Percentiles rank a stretch among this genome's conserved stretches.
phyloP scores from a whole-genome alignment of 192 early-diverging fungal species.

The Pilaira anomala region DNA sequence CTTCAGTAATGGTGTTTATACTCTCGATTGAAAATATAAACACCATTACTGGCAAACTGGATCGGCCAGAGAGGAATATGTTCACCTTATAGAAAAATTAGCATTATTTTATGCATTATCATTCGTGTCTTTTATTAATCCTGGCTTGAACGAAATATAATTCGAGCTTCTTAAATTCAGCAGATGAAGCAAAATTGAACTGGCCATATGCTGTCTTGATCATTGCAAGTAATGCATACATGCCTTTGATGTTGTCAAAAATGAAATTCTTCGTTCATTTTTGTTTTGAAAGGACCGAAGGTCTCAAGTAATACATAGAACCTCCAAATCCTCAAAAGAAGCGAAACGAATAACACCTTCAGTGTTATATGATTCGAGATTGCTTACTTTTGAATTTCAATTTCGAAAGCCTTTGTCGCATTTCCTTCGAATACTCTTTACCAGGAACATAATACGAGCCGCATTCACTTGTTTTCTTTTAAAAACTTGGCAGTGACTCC shows the following conservation, averaged over 20 bases:
- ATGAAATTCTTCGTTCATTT: slow-evolving; percentile 1
- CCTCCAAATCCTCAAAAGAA: background rate
- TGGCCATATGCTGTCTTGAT: background rate
- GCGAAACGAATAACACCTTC: background rate
- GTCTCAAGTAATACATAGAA: slow-evolving; percentile 1
- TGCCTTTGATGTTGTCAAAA: background rate
- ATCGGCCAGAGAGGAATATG: background rate
- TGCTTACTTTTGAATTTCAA: background rate
- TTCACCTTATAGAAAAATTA: background rate
- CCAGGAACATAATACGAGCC: background rate
- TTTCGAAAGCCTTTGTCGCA: background rate
- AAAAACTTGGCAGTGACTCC: background rate
- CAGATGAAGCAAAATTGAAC: background rate
- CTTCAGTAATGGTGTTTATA: background rate
- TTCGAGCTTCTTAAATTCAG: background rate
- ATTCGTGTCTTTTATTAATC: background rate
- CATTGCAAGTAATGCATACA: slow-evolving; percentile 2
- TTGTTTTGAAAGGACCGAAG: background rate
- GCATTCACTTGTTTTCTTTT: background rate
- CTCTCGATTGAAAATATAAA: background rate
- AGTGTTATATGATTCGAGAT: background rate
- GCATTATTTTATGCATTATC: background rate
- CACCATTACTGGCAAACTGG: background rate
- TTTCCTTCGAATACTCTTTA: background rate
- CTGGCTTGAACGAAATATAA: too few relatives aligned